These are phyloP conservation scores for Phaffia australis DNA, from an alignment of 768 basidiomycete species.

Conservation along the genomic window DNA sequence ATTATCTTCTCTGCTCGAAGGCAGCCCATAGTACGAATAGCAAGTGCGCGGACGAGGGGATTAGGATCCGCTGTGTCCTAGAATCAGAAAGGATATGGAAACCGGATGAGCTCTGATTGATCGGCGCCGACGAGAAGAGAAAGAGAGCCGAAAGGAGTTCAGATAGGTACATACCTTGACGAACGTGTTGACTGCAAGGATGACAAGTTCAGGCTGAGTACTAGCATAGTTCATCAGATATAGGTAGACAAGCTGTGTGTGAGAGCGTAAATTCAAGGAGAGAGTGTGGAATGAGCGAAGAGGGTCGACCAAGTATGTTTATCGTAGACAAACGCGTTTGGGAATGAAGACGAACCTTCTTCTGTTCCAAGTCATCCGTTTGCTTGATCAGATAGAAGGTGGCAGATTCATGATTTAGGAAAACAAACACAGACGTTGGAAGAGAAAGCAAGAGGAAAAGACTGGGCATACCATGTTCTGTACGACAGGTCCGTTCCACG, in stretches of 20 bases:
- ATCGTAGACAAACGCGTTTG: background rate
- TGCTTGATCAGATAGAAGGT: conserved; percentile 45
- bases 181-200: conserved; percentile 96
- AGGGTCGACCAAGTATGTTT: background rate
- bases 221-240: conserved; percentile 49
- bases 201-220: conserved; percentile 96
- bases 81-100: too few relatives aligned
- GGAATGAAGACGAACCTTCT: conserved; percentile 47
- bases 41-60: conserved; percentile 87
- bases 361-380: conserved; percentile 97
- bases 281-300: background rate
- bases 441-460: background rate
- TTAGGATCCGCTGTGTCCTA: conserved; percentile 93
- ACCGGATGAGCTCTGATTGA: background rate
- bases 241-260: conserved; percentile 59
- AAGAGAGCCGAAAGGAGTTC: conserved; percentile 24
- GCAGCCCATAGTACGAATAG: conserved; percentile 96
- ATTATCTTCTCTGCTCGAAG: conserved; percentile 97
- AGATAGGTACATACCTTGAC: conserved; percentile 46
- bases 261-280: background rate
- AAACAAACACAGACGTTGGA: background rate
- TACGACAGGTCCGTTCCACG: background rate
- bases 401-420: too few relatives aligned
- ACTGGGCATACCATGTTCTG: too few relatives aligned
- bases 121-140: background rate